A percentile compares a stretch with the other conserved stretches of the same genome.
These are phyloP conservation scores for Cenchrus fungigraminus DNA, from an alignment of 176 grass and related monocot genomes.

Conservation along the genomic window DNA sequence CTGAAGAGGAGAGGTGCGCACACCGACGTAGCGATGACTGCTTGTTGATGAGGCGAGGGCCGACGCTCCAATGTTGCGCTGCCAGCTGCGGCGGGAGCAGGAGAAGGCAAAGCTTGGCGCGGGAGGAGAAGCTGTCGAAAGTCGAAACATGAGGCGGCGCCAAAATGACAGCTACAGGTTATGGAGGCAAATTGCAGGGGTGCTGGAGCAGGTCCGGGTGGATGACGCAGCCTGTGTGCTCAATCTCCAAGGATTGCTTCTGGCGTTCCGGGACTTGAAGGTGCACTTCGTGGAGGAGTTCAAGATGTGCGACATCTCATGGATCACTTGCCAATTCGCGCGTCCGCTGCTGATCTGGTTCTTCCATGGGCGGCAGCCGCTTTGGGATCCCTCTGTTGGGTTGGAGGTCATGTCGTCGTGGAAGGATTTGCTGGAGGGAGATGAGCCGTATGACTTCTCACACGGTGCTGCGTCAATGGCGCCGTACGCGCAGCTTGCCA, in stretches of 20 bases:
- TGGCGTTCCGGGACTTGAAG: constrained; percentile 59
- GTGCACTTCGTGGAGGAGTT: constrained; percentile 51
- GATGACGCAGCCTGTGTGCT: constrained; percentile 51
- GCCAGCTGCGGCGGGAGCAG: constrained; percentile 49
- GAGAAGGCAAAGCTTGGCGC: constrained; percentile 48
- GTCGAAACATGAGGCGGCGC: constrained; percentile 43
- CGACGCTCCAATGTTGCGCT: constrained; percentile 51
- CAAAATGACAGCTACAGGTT: constrained; percentile 49
- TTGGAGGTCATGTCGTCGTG: constrained; percentile 54
- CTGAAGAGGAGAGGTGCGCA: too few species aligned
- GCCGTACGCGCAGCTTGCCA: constrained; percentile 64
- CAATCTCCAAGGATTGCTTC: constrained; percentile 48
- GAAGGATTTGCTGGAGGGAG: constrained; percentile 62
- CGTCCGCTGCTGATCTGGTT: constrained; percentile 50
- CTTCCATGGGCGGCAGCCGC: constrained; percentile 74
- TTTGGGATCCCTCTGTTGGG: constrained; percentile 58
- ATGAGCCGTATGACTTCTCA: constrained; percentile 66
- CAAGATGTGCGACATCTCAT: constrained; percentile 60
- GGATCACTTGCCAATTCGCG: constrained; percentile 60
- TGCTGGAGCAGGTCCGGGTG: constrained; percentile 49
- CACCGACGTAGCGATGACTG: not conserved
- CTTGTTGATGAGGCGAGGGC: constrained; percentile 55
- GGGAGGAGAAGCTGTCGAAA: constrained; percentile 40
- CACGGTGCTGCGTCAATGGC: constrained; percentile 35
- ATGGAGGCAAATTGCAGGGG: constrained; percentile 59